Percentiles rank a stretch among this genome's conserved stretches.
Conservation (phyloP, 345 rosid species). For the Eutrema heterophyllum region DNA sequence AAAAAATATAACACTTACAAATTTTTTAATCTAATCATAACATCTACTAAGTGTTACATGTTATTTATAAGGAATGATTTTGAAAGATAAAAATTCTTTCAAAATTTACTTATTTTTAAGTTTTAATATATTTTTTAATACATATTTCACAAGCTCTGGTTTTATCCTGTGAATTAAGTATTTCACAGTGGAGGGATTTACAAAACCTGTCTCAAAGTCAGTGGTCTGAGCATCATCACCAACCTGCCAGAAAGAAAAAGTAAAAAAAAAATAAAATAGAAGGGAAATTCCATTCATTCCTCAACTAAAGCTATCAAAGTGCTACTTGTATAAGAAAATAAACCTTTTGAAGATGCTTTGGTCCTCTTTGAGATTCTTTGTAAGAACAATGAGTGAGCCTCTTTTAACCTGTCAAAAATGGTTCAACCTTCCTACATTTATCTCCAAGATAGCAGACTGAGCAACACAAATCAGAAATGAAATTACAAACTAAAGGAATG, state of each 20-base stretch:
- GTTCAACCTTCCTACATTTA: constrained; percentile 63
- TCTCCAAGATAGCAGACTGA: constrained; percentile 1
- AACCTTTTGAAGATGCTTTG: constrained; percentile 49
- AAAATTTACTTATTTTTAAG: no score
- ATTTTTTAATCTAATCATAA: no score
- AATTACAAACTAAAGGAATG: background rate
- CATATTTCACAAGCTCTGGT: constrained; percentile 48
- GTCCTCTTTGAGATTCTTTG: constrained; percentile 60
- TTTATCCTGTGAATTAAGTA: constrained; percentile 47
- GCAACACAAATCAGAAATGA: no score
- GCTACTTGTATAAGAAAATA: background rate
- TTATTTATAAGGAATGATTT: no score
- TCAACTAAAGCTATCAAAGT: background rate
- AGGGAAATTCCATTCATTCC: background rate
- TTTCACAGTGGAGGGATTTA: constrained; percentile 60
- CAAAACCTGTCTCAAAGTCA: constrained; percentile 17
- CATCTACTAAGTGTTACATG: no score
- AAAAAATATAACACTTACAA: no score
- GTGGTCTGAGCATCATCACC: constrained; percentile 18
- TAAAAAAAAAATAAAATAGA: no score
- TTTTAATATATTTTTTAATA: no score
- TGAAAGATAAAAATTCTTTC: no score
- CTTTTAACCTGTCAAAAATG: constrained; percentile 56
- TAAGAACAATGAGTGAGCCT: constrained; percentile 52
- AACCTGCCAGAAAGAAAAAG: constrained; percentile 36